Percentiles rank a stretch among this genome's conserved stretches.
phyloP scores from a whole-genome alignment of 148 eudicot species.

The Persicaria maculosa region DNA sequence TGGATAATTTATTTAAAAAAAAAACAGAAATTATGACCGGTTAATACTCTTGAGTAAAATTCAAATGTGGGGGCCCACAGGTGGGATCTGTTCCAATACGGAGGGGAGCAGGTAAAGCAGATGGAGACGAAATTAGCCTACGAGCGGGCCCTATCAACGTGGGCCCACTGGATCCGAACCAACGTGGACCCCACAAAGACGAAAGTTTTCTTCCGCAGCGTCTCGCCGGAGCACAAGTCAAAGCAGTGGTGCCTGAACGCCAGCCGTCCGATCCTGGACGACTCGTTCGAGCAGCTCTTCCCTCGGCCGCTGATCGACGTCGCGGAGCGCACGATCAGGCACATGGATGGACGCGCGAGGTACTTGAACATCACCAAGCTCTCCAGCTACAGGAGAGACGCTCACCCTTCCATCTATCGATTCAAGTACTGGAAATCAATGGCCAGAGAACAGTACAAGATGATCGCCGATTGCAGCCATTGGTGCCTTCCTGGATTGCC shows the following conservation, averaged over 20 bases:
- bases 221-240: slow-evolving; percentile 41
- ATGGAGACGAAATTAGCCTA: slow-evolving; percentile 32
- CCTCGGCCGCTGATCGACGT: slow-evolving; percentile 29
- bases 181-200: slow-evolving; percentile 38
- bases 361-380: slow-evolving; percentile 48
- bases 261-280: slow-evolving; percentile 38
- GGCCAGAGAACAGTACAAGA: neutral
- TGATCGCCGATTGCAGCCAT: slow-evolving; percentile 58
- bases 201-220: slow-evolving; percentile 34
- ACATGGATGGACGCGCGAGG: slow-evolving; percentile 17
- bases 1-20: no score
- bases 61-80: slow-evolving; percentile 16
- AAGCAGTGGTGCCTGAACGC: slow-evolving; percentile 39
- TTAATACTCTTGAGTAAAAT: no score
- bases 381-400: slow-evolving; percentile 40
- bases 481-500: slow-evolving; percentile 98
- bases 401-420: slow-evolving; percentile 40
- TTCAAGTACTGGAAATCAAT: slow-evolving; percentile 19
- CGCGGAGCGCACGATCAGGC: slow-evolving; percentile 20
- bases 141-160: slow-evolving; percentile 34
- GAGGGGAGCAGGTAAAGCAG: slow-evolving; percentile 23
- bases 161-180: slow-evolving; percentile 37
- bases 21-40: neutral
- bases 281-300: slow-evolving; percentile 17
- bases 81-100: slow-evolving; percentile 38